phyloP scores from a whole-genome alignment of 257 asterid species.

The Perilla frutescens region DNA sequence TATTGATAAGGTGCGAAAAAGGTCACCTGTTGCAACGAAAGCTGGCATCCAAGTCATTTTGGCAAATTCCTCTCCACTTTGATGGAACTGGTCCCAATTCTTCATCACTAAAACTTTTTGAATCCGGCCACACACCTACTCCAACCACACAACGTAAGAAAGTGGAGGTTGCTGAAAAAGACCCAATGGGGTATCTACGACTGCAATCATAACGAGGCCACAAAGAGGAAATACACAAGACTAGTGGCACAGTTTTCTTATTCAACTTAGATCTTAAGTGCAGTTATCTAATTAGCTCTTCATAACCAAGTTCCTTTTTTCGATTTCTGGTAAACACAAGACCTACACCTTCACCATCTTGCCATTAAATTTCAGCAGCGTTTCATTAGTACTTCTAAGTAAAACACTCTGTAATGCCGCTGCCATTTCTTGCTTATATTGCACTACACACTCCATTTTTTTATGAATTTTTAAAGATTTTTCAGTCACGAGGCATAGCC shows the following conservation, averaged over 20 bases:
- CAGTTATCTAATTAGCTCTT: background rate
- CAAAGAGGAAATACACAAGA: background rate
- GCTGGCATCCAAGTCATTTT: constrained; percentile 60
- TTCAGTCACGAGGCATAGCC: background rate
- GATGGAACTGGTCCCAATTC: constrained; percentile 75
- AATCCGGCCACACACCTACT: constrained; percentile 91
- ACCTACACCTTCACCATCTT: background rate
- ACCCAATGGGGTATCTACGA: background rate
- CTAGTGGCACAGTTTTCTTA: background rate
- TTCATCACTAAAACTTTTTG: constrained; percentile 80
- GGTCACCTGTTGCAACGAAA: constrained; percentile 82
- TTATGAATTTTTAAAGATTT: background rate
- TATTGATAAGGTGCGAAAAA: constrained; percentile 6
- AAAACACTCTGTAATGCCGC: background rate
- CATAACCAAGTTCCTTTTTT: background rate
- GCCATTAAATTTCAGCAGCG: background rate
- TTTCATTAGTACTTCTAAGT: background rate
- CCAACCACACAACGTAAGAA: constrained; percentile 35
- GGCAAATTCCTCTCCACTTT: constrained; percentile 89
- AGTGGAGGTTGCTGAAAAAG: constrained; percentile 13
- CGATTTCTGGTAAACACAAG: background rate
- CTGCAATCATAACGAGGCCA: background rate
- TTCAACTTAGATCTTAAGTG: background rate
- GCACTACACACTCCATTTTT: background rate
- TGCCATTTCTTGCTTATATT: background rate